Percentiles rank a stretch among this genome's conserved stretches.
phyloP scores from a whole-genome alignment of 2,329 filamentous ascomycete genomes.

The Chrysoporthe puriensis region DNA sequence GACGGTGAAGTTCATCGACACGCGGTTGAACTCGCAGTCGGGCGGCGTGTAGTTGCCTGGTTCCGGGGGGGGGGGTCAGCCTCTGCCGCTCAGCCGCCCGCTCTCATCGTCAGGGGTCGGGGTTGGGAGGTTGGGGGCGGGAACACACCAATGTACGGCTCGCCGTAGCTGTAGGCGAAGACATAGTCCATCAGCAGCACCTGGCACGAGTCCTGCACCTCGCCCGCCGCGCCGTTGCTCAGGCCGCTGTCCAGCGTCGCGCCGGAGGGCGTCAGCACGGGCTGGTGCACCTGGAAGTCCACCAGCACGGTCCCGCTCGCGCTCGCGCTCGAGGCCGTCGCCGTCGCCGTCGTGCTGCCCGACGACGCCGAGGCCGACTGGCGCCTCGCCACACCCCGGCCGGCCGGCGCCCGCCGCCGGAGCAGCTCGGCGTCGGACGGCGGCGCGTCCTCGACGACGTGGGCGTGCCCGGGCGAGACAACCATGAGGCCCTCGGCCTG shows the following conservation, averaged over 20 bases:
- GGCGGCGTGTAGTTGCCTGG: slow-evolving; percentile 69
- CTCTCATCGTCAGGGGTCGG: not conserved
- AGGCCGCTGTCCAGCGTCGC: slow-evolving; percentile 42
- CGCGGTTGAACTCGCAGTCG: slow-evolving; percentile 70
- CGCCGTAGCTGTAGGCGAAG: slow-evolving; percentile 74
- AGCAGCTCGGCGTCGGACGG: slow-evolving; percentile 3
- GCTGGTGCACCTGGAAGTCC: slow-evolving; percentile 72
- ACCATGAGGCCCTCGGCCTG: no score
- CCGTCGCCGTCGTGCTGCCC: slow-evolving; percentile 21
- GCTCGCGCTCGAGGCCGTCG: slow-evolving; percentile 30
- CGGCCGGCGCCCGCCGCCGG: not conserved
- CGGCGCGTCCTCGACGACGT: not conserved
- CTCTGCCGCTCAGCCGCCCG: no score
- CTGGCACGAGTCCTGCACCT: slow-evolving; percentile 46
- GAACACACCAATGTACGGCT: slow-evolving; percentile 69
- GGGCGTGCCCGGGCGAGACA: not conserved
- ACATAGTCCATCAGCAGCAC: slow-evolving; percentile 69
- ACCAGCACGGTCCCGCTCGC: slow-evolving; percentile 49
- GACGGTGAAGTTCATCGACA: slow-evolving; percentile 77
- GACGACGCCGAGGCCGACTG: slow-evolving; percentile 13
- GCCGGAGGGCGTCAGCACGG: slow-evolving; percentile 58
- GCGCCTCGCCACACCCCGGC: slow-evolving; percentile 12
- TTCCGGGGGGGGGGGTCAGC: not conserved
- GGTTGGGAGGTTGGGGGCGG: not conserved
- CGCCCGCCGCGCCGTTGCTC: slow-evolving; percentile 34